Evolutionary conservation across 208 protist genomes (phyloP), one percentile per base, ranked within the genome.

Genomic region (Acanthamoeba triangularis): DNA sequence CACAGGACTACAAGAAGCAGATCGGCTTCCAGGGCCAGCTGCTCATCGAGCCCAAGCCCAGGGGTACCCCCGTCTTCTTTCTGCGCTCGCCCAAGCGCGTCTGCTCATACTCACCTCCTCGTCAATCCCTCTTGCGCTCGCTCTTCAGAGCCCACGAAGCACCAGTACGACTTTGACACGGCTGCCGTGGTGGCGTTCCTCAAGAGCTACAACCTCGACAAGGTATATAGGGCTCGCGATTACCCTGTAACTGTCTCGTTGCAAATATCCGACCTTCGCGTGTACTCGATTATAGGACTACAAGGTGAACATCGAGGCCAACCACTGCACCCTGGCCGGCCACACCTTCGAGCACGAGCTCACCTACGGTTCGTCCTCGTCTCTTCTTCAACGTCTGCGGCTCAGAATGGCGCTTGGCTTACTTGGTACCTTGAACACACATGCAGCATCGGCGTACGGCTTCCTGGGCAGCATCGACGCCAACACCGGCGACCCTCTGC

Each of bases 21-120:
- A 96, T 96, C 20, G 95, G 95, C 41, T 96, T 96, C 65, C 20
- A 35, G 25, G 95, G 28, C 35, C 54, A 80, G 41, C 67, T 96
- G 6, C 95, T 96, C 67, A 96, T 96, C 20, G 95, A 96, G 59
- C 95, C 95, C 85, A 96, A 96, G 85, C 95, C 95, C 59, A 25
- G 95, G 23, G 74, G 74, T 84, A 56, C 18, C 18, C 54, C 18
- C 2, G 3, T 2, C 18, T 25, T 25, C 18, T 25, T 59, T 8
- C 54, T 18, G 11, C 56, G 16, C 56, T 63, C 56, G 56, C 28
- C 28, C 28, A 30, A 33, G 59, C 5, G 25, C 23, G 20, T 1
- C 18, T 47, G 25, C 20, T 35, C 25, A 23, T 44, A 4, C 69
- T 41, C 35, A 6, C 16, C 30, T 44, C 30, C 35, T 14, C n/a